phyloP scores from a whole-genome alignment of 495 filamentous ascomycete genomes.

The Hypoxylon trugodes region DNA sequence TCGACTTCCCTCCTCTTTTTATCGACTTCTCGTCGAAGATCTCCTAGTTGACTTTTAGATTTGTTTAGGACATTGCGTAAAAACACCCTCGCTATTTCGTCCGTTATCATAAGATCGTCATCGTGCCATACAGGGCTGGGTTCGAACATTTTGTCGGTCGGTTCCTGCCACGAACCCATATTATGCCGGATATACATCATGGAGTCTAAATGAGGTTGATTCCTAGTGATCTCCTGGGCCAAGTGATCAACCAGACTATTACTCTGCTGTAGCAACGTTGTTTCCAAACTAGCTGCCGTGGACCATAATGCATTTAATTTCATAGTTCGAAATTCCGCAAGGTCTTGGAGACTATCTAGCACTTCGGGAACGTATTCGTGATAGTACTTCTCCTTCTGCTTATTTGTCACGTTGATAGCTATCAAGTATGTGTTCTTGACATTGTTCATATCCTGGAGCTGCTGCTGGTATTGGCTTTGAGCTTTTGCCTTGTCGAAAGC shows the following conservation, averaged over 20 bases:
- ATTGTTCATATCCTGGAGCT: conserved; percentile 93
- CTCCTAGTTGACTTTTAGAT: conserved; percentile 81
- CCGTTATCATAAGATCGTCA: conserved; percentile 79
- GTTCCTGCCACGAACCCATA: conserved; percentile 79
- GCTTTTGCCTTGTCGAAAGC: conserved; percentile 90
- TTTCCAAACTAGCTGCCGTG: conserved; percentile 80
- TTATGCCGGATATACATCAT: conserved; percentile 98
- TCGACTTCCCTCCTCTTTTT: conserved; percentile 86
- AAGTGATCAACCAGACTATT: conserved; percentile 74
- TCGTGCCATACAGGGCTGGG: conserved; percentile 98
- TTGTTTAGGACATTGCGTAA: conserved; percentile 90
- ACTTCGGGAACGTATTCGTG: conserved; percentile 96
- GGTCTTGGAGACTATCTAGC: conserved; percentile 87
- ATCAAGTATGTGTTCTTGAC: conserved; percentile 98
- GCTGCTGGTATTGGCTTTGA: conserved; percentile 86
- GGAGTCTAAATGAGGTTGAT: conserved; percentile 87
- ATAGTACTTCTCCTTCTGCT: conserved; percentile 95
- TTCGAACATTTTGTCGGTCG: conserved; percentile 84
- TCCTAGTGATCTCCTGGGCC: conserved; percentile 82
- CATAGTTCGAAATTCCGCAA: conserved; percentile 84
- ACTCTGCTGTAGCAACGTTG: conserved; percentile 72
- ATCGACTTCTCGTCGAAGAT: conserved; percentile 81
- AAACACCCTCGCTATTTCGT: conserved; percentile 87
- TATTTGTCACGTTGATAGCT: conserved; percentile 93
- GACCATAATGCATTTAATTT: conserved; percentile 89